Percentiles rank a stretch among this genome's conserved stretches.
Evolutionary conservation across 495 filamentous ascomycete genomes (phyloP).

Genomic region (Entonaema liquescens): DNA sequence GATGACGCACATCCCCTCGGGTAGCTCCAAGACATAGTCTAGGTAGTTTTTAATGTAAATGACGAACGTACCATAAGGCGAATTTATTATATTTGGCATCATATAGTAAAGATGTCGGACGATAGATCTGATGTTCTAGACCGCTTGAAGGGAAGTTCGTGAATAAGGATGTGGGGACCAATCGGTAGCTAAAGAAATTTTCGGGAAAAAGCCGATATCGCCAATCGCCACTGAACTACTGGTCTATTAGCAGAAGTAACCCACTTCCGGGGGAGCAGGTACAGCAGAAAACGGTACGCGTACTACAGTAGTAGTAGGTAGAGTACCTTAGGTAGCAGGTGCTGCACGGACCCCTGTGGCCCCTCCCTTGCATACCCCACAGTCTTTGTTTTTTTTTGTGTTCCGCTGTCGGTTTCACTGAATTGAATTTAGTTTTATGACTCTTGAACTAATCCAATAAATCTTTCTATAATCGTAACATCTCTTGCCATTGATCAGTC

Average conservation of each 20-base stretch:
- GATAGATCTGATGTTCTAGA: constrained; percentile 24
- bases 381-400: constrained; percentile 43
- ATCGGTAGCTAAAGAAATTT: constrained; percentile 26
- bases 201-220: constrained; percentile 38
- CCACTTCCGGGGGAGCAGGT: neutral
- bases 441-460: constrained; percentile 18
- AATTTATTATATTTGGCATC: neutral
- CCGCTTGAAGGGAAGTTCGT: constrained; percentile 17
- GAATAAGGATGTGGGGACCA: constrained; percentile 30
- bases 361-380: constrained; percentile 46
- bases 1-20: neutral
- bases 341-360: constrained; percentile 14
- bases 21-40: neutral
- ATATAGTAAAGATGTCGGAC: neutral
- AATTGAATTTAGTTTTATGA: constrained; percentile 25
- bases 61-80: neutral
- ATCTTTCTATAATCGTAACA: constrained; percentile 21
- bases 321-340: neutral
- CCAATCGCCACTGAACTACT: constrained; percentile 34
- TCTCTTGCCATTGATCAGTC: constrained; percentile 37
- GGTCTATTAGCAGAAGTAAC: no score
- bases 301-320: neutral
- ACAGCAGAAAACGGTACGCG: neutral
- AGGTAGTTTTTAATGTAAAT: neutral
- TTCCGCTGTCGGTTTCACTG: constrained; percentile 35